Evolutionary conservation across 352 stramenopile genomes (phyloP).

Genomic region (Pythium monospermum): DNA sequence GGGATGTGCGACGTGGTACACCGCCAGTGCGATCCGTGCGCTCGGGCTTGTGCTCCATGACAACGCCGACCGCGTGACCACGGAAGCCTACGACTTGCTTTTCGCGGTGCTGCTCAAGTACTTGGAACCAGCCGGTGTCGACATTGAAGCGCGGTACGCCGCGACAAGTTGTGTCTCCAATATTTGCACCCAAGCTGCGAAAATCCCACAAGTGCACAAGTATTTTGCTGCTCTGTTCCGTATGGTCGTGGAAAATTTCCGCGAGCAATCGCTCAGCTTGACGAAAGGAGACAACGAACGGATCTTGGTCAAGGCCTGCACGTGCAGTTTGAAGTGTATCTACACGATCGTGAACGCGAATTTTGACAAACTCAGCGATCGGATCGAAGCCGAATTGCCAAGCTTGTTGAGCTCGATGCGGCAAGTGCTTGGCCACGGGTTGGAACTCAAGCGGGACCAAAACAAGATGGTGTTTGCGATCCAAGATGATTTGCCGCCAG

Average conservation of each 20-base stretch:
- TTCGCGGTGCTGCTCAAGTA: constrained; percentile 68
- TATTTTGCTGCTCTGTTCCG: constrained; percentile 71
- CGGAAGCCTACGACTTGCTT: constrained; percentile 51
- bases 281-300: constrained; percentile 61
- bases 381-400: constrained; percentile 51
- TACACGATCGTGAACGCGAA: constrained; percentile 77
- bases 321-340: constrained; percentile 84
- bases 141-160: constrained; percentile 81
- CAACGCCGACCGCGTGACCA: constrained; percentile 63
- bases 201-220: constrained; percentile 61
- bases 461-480: constrained; percentile 53
- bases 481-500: constrained; percentile 50
- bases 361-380: constrained; percentile 49
- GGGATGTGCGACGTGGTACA: constrained; percentile 71
- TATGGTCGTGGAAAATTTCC: constrained; percentile 84
- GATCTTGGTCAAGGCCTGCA: constrained; percentile 80
- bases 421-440: constrained; percentile 66
- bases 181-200: constrained; percentile 63
- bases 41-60: constrained; percentile 74
- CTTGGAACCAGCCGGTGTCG: constrained; percentile 68
- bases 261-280: constrained; percentile 65
- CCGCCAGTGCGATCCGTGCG: constrained; percentile 54
- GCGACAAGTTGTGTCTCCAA: constrained; percentile 82
- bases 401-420: constrained; percentile 74
- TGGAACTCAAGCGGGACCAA: constrained; percentile 43